Evolutionary conservation across 2,329 filamentous ascomycete species (phyloP).

Genomic region (Epichloe scottii): DNA sequence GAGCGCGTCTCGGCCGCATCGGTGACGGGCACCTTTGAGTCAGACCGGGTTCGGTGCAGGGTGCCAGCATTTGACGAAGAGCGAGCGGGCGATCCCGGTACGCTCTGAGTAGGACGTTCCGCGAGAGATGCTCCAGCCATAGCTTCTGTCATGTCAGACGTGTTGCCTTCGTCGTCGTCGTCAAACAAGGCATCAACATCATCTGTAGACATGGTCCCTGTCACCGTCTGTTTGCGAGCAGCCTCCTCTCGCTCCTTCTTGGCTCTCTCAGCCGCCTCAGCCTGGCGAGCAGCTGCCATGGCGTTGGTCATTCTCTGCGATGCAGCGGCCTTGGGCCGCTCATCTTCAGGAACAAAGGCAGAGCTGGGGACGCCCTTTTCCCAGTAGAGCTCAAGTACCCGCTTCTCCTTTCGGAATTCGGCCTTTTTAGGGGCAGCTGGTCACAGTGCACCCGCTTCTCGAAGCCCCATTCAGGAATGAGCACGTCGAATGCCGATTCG

Average conservation of each 20-base stretch:
- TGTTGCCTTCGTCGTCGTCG: slow-evolving; percentile 81
- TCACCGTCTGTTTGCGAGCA: slow-evolving; percentile 86
- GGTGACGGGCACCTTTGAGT: slow-evolving; percentile 72
- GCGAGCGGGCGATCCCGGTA: slow-evolving; percentile 79
- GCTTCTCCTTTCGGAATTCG: slow-evolving; percentile 95
- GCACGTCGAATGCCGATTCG: slow-evolving; percentile 94
- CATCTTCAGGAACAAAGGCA: slow-evolving; percentile 90
- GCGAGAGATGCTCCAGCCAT: slow-evolving; percentile 82
- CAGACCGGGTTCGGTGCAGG: slow-evolving; percentile 81
- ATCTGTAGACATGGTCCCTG: slow-evolving; percentile 83
- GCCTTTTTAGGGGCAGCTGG: slow-evolving; percentile 96
- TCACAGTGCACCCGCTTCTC: slow-evolving; percentile 99
- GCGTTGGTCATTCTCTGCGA: slow-evolving; percentile 65
- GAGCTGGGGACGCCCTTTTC: slow-evolving; percentile 98
- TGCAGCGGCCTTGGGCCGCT: slow-evolving; percentile 72
- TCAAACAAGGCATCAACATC: slow-evolving; percentile 94
- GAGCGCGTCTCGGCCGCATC: slow-evolving; percentile 69
- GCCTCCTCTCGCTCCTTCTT: slow-evolving; percentile 84
- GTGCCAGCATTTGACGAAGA: slow-evolving; percentile 54
- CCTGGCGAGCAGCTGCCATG: slow-evolving; percentile 63
- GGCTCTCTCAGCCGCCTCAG: slow-evolving; percentile 68
- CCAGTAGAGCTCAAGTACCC: slow-evolving; percentile 94
- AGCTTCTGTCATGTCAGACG: slow-evolving; percentile 77
- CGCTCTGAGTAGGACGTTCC: slow-evolving; percentile 88
- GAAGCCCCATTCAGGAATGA: slow-evolving; percentile 96